A percentile compares a stretch with the other conserved stretches of the same genome.
Evolutionary conservation across 805 yeast species (phyloP).

Genomic region (Wickerhamomyces strasburgensis): DNA sequence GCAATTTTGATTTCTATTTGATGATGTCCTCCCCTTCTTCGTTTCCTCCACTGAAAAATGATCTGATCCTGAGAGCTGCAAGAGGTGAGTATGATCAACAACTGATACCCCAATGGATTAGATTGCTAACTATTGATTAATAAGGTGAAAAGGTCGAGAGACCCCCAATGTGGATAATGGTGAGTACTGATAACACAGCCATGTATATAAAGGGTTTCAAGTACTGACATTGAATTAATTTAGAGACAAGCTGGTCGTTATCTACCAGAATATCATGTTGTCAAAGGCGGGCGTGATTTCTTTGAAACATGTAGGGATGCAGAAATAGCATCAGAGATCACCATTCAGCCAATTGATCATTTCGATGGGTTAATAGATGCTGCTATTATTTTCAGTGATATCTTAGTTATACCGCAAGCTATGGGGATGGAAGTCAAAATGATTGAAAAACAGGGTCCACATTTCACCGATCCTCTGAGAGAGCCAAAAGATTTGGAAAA

Average conservation of each 20-base stretch:
- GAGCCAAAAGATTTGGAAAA: conserved; percentile 59
- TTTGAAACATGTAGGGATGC: conserved; percentile 95
- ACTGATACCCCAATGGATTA: background rate
- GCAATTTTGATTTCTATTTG: too few relatives aligned
- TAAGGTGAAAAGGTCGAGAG: conserved; percentile 82
- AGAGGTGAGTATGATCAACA: conserved; percentile 32
- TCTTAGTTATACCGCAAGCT: conserved; percentile 94
- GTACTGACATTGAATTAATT: conserved; percentile 23
- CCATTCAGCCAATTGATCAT: conserved; percentile 92
- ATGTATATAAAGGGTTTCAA: background rate
- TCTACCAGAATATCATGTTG: conserved; percentile 84
- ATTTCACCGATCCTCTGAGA: conserved; percentile 84
- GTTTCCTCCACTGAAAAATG: conserved; percentile 82
- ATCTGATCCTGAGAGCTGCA: conserved; percentile 88
- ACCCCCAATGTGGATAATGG: conserved; percentile 97
- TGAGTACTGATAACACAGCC: conserved; percentile 1
- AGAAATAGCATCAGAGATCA: conserved; percentile 87
- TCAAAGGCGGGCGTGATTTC: conserved; percentile 79
- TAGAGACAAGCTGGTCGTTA: conserved; percentile 93
- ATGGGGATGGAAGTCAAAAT: conserved; percentile 94
- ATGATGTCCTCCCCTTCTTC: too few relatives aligned
- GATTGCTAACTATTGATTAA: too few relatives aligned
- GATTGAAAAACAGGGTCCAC: conserved; percentile 94
- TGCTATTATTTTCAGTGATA: conserved; percentile 94
- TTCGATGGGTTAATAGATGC: conserved; percentile 90